A percentile compares a stretch with the other conserved stretches of the same genome.
Evolutionary conservation across 768 basidiomycete species (phyloP).

Genomic region (Tremella mesenterica): DNA sequence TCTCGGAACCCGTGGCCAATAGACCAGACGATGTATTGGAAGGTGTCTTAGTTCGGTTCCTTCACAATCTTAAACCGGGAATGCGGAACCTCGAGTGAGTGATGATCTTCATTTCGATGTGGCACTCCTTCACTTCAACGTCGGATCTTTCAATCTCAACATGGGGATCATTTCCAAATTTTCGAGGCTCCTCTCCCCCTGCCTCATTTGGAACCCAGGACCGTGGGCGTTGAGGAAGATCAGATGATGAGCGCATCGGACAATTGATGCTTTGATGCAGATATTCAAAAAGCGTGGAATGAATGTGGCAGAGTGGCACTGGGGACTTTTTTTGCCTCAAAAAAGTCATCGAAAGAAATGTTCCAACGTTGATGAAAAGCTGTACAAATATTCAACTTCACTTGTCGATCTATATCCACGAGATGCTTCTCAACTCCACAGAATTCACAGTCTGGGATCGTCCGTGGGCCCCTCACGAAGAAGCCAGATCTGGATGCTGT

Average conservation of each 20-base stretch:
- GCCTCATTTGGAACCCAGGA: no score
- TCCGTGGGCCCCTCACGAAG: constrained; percentile 34
- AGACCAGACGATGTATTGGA: constrained; percentile 36
- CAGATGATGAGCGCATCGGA: no score
- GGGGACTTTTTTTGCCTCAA: background rate
- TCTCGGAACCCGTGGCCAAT: constrained; percentile 31
- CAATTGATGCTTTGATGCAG: no score
- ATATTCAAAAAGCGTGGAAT: background rate
- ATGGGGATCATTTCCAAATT: no score
- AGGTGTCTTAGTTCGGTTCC: constrained; percentile 30
- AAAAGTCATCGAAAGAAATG: no score
- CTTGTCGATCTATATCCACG: constrained; percentile 25
- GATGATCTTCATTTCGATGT: background rate
- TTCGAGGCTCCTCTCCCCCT: no score
- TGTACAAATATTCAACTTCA: constrained; percentile 29
- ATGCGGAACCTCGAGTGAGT: constrained; percentile 31
- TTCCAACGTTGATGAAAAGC: constrained; percentile 8
- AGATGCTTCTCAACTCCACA: constrained; percentile 17
- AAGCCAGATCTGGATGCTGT: constrained; percentile 31
- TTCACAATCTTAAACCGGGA: constrained; percentile 32
- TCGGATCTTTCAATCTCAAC: no score
- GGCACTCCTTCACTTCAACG: background rate
- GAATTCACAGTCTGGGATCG: constrained; percentile 41
- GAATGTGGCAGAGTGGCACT: background rate
- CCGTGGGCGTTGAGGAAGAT: no score